These are phyloP conservation scores for Cylindrotheca closterium DNA, from an alignment of 108 stramenopile genomes.

Conservation along the genomic window DNA sequence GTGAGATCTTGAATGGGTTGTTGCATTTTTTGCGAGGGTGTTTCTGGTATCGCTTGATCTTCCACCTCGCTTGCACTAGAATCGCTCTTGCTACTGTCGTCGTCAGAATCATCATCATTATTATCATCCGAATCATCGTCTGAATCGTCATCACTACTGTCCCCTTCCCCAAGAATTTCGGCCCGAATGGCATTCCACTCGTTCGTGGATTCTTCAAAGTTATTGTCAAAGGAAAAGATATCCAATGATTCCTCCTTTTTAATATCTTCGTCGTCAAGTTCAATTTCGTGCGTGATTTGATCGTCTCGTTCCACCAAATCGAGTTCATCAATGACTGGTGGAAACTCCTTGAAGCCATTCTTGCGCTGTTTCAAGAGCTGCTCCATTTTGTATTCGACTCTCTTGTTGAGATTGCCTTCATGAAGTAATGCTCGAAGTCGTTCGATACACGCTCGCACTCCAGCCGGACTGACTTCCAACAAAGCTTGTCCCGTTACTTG, in stretches of 20 bases:
- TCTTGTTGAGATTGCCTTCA: constrained; percentile 81
- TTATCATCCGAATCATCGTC: constrained; percentile 52
- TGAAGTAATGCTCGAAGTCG: constrained; percentile 93
- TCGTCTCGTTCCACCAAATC: constrained; percentile 98
- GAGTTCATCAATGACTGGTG: constrained; percentile 77
- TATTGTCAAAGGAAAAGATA: constrained; percentile 71
- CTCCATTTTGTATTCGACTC: constrained; percentile 96
- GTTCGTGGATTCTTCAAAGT: constrained; percentile 85
- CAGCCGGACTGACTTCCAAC: constrained; percentile 85
- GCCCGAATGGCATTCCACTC: constrained; percentile 85
- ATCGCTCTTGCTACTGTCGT: constrained; percentile 26
- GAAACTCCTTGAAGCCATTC: constrained; percentile 81
- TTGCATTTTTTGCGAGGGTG: constrained; percentile 1
- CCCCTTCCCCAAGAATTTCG: constrained; percentile 91
- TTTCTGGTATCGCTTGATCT: constrained; percentile 5
- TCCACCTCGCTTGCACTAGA: constrained; percentile 10
- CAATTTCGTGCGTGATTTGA: constrained; percentile 96
- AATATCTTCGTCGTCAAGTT: constrained; percentile 93
- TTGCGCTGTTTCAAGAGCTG: constrained; percentile 84
- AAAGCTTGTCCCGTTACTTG: constrained; percentile 86
- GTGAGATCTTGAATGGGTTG: constrained; percentile 78
- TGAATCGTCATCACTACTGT: constrained; percentile 61
- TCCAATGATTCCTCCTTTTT: constrained; percentile 87
- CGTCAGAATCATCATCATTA: constrained; percentile 58
- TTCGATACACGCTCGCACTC: constrained; percentile 95